Evolutionary conservation across 2,329 filamentous ascomycete species (phyloP), one percentile per base, ranked within the genome.

Genomic region (Samsoniella hepiali): DNA sequence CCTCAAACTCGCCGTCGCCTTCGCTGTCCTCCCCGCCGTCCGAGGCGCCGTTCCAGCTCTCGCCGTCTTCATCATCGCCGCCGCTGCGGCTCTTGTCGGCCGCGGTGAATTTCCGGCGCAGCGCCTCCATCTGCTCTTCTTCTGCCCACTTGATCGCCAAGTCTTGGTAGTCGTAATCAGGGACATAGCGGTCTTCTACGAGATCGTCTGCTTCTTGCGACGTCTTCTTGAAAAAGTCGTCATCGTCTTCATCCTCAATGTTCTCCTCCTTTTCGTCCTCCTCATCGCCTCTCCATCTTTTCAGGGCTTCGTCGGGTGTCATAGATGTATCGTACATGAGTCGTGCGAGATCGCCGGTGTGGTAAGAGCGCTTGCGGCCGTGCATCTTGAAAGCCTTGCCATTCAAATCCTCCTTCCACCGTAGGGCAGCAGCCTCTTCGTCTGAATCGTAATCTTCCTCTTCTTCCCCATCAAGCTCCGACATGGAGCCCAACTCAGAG

Each of bases 401-500:
- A 10, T 86, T 78, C 73, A 99, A 84, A 69, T 96, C 93, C 31
- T 90, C 86, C 75, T 99, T 99, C 96, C 96, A 99, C 51, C 87
- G 84, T 29, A 91, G 70, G 3, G 84, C 88, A 3, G 88, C 89
- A 45, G 90, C 88, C 55, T 94, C 91, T 59, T 91, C 90, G 22
- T 84, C 84, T 2, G 81, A 84, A 58, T 78, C 74, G 54, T 76
- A 73, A n/a, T 85, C 84, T n/a, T 78, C 79, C 4, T 77, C 79
- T 0, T 77, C 78, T 3, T 79, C 78, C 1, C 79, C 79, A 2
- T 84, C 82, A 6, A 79, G 78, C 1, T 77, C 79, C 9, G 91
- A 96, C 67, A 97, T 77, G 3, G 94, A 97, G 7, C 95, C 95
- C 5, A 99, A 82, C 73, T 99, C 96, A 0, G 95, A 99, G 75